Conservation (phyloP, 345 rosid species). For the Balakata baccata region DNA sequence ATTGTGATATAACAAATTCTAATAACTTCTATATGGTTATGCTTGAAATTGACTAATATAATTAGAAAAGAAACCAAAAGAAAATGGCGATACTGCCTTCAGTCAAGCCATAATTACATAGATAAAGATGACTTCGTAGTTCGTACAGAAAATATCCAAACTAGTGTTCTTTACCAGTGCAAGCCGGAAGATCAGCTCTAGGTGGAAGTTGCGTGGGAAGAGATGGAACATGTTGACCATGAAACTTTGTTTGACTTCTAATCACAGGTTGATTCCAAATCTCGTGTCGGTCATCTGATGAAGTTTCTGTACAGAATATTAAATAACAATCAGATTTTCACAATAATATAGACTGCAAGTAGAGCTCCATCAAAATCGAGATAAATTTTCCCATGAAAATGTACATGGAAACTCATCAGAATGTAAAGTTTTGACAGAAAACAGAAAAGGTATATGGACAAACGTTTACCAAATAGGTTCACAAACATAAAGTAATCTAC, state of each 20-base stretch:
- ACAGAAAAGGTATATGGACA: background rate
- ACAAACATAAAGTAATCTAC: background rate
- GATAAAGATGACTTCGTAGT: background rate
- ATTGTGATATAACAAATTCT: background rate
- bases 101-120: background rate
- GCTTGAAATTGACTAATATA: too few relatives aligned
- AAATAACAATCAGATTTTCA: constrained; percentile 14
- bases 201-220: constrained; percentile 84
- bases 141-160: background rate
- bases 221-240: constrained; percentile 47
- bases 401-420: constrained; percentile 5
- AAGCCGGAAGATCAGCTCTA: constrained; percentile 86
- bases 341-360: background rate
- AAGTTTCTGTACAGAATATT: constrained; percentile 46
- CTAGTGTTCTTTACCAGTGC: constrained; percentile 51
- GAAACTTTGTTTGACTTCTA: constrained; percentile 53
- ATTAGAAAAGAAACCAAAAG: background rate
- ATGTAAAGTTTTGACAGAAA: background rate
- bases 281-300: constrained; percentile 49
- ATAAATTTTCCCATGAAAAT: background rate
- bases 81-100: background rate
- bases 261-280: constrained; percentile 42
- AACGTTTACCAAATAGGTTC: background rate
- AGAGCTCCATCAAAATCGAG: constrained; percentile 13
- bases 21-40: background rate